phyloP scores from a whole-genome alignment of 352 stramenopile species.

The Plasmopara viticola region DNA sequence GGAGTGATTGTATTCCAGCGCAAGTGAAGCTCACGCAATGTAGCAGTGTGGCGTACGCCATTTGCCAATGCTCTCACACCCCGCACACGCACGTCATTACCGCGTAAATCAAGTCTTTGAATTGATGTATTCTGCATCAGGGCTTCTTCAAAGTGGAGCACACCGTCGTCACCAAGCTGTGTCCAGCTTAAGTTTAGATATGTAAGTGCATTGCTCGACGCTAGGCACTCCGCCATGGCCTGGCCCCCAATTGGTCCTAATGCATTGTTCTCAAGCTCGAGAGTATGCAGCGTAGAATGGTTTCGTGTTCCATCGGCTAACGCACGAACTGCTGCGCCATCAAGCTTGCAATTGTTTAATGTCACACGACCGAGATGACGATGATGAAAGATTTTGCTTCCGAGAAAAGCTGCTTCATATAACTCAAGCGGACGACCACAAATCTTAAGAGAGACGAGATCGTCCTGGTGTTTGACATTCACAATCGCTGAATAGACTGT shows the following conservation, averaged over 20 bases:
- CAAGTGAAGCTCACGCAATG: slow-evolving; percentile 58
- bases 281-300: slow-evolving; percentile 46
- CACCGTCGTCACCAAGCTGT: slow-evolving; percentile 53
- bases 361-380: slow-evolving; percentile 45
- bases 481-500: slow-evolving; percentile 11
- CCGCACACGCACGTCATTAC: slow-evolving; percentile 46
- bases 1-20: slow-evolving; percentile 65
- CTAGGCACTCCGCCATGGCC: slow-evolving; percentile 53
- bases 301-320: slow-evolving; percentile 63
- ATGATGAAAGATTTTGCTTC: slow-evolving; percentile 70
- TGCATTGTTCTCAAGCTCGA: slow-evolving; percentile 70
- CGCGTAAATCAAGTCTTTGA: slow-evolving; percentile 55
- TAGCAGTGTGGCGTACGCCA: slow-evolving; percentile 46
- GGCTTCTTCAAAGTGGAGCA: slow-evolving; percentile 34
- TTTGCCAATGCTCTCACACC: slow-evolving; percentile 50
- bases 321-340: slow-evolving; percentile 39
- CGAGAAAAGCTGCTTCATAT: slow-evolving; percentile 59
- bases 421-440: slow-evolving; percentile 39
- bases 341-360: slow-evolving; percentile 55
- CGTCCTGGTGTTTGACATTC: slow-evolving; percentile 11
- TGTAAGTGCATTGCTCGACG: slow-evolving; percentile 49
- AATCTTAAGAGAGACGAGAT: slow-evolving; percentile 46
- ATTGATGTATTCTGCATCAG: slow-evolving; percentile 44
- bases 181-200: slow-evolving; percentile 79
- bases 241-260: slow-evolving; percentile 40